Evolutionary conservation across 2,329 filamentous ascomycete species (phyloP).

Genomic region (Fusarium pininemorale): DNA sequence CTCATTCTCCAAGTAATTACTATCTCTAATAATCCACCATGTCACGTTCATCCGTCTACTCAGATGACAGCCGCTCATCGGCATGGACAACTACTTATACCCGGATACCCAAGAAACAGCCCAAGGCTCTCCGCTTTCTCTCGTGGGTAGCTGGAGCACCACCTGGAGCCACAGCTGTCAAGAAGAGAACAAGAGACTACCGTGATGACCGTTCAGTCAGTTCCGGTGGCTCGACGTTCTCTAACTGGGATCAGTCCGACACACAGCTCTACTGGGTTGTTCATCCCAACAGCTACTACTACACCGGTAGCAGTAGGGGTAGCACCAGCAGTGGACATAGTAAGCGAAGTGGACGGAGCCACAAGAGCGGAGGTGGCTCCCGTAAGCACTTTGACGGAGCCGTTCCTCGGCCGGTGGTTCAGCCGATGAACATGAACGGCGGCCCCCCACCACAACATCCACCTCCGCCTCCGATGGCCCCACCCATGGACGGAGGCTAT

Average conservation of each 20-base stretch:
- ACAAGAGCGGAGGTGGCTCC: constrained; percentile 25
- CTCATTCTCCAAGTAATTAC: constrained; percentile 5
- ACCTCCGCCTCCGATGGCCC: constrained; percentile 25
- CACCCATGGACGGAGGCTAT: constrained; percentile 33
- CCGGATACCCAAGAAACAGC: constrained; percentile 39
- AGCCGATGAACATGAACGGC: constrained; percentile 27
- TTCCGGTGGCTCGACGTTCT: constrained; percentile 34
- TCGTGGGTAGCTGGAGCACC: constrained; percentile 43
- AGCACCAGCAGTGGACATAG: constrained; percentile 32
- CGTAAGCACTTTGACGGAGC: constrained; percentile 41
- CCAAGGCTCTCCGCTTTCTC: constrained; percentile 38
- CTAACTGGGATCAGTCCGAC: constrained; percentile 34
- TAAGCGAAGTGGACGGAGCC: constrained; percentile 29
- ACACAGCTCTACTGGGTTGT: constrained; percentile 41
- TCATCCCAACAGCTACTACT: constrained; percentile 25
- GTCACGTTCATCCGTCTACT: constrained; percentile 35
- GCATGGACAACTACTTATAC: constrained; percentile 39
- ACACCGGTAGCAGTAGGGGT: constrained; percentile 21
- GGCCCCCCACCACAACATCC: constrained; percentile 20
- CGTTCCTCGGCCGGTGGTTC: constrained; percentile 29
- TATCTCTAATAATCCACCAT: not conserved
- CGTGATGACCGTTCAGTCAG: constrained; percentile 37
- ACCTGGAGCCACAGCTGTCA: constrained; percentile 34
- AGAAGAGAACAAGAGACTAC: constrained; percentile 42
- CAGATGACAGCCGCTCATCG: constrained; percentile 38